Base-by-base conservation (phyloP, 2,329 filamentous ascomycete genomes). In the Podosphaera aphanis region DNA sequence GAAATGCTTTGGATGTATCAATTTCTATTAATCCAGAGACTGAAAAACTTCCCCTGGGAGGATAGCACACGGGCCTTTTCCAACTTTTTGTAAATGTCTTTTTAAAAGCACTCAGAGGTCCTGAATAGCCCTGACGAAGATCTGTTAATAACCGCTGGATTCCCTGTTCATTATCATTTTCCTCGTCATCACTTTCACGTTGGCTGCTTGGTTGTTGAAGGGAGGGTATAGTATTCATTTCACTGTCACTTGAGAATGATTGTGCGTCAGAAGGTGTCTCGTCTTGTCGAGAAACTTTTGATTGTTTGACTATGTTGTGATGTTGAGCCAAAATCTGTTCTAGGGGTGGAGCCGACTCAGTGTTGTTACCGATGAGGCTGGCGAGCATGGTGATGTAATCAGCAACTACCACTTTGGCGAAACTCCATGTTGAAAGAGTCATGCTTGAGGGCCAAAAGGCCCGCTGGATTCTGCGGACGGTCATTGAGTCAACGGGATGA, bases 11-110 rank as follows among this genome's bases (percentile, higher is more conserved):
- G 1, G 65, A 56, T 2, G 68, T 63, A 36, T 66, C 61, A 1
- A 76, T 47, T 49, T 74, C 68, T 1, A 77, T 65, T 10, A 74
- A 56, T 0, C 73, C 73, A 15, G 67, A 67, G 1, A 77, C 63
- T 1, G 61, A 56, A 41, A 77, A 61, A 44, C 65, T 66, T 3
- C 73, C 73, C 10, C 67, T 61, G 4, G 64, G 67, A 0, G 70
- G 68, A 2, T 63, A 59, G 6, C 60, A 58, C 40, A 57, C 59
- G 5, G 64, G 58, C 1, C 62, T 62, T 36, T 58, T 62, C 68
- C 69, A 74, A n/a, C 62, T 66, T 49, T 68, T 61, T 1, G 50
- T 48, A 11, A 58, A 45, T 44, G 55, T 57, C 3, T 42, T 45
- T 33, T 52, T 55, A 45, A 58, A 58, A 11, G 56, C 57, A 29